Evolutionary conservation across 495 filamentous ascomycete species (phyloP), one percentile per base, ranked within the genome.

Genomic region (Hypoxylon trugodes): DNA sequence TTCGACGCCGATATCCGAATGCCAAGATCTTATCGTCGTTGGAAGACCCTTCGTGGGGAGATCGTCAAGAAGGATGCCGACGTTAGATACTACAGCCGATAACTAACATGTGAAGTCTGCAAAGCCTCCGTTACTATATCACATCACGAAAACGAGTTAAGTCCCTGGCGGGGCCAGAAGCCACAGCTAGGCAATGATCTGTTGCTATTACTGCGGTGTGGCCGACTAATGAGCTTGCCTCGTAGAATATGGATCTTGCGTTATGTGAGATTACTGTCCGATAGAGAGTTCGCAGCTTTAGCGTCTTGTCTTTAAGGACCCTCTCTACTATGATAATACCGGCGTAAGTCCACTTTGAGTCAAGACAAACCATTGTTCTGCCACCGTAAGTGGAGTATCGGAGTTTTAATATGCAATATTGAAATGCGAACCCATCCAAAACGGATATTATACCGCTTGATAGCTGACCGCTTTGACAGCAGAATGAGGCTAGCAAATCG

Each of bases 191-290:
- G 40, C 38, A 30, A 45, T 47, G 48, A 61, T 55, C 49, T 50
- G 21, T 48, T 48, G 6, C 25, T 47, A 10, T 42, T 24, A 12
- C 15, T 32, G 33, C 53, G 30, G 35, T 36, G 13, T 30, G n/a
- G 24, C n/a, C 2, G 12, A 25, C 50, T 22, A 55, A 56, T 56
- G 42, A 45, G 16, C 16, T 26, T 9, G 32, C 28, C 54, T 26
- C 61, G 53, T 65, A 59, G 61, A 53, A 49, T 57, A 53, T 54
- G 52, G 54, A 59, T 65, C 61, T 52, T 59, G 54, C 53, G 48
- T 65, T 19, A 65, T 65, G 61, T 59, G 22, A 58, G 61, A 65
- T 65, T 49, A 53, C 61, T 53, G 61, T 52, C 53, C 61, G 61
- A 65, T 65, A 13, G 43, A 59, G 52, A 59, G 61, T 65, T 65